Evolutionary conservation across 495 filamentous ascomycete genomes (phyloP).

Genomic region (Annulohypoxylon bovei): DNA sequence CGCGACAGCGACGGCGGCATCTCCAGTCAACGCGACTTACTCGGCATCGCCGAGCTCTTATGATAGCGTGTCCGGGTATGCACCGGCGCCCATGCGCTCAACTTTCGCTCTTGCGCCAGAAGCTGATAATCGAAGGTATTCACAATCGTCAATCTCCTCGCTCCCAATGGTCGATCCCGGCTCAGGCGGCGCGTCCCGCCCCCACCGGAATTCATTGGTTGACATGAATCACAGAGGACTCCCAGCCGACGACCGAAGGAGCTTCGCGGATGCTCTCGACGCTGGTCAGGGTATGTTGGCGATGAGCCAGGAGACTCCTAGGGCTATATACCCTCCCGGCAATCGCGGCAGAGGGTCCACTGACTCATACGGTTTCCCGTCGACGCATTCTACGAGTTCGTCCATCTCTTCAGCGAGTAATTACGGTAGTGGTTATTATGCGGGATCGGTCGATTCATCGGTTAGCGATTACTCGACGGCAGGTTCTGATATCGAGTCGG

Average conservation of each 20-base stretch:
- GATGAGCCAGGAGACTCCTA: slow-evolving; percentile 89
- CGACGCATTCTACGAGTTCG: slow-evolving; percentile 89
- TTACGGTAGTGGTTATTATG: slow-evolving; percentile 78
- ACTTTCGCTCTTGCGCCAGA: slow-evolving; percentile 65
- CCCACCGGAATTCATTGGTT: slow-evolving; percentile 67
- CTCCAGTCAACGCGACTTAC: slow-evolving; percentile 71
- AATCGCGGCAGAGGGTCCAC: slow-evolving; percentile 70
- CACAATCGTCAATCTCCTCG: slow-evolving; percentile 85
- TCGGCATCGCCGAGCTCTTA: slow-evolving; percentile 75
- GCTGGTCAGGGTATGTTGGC: slow-evolving; percentile 88
- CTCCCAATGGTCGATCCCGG: slow-evolving; percentile 56
- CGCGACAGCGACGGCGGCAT: slow-evolving; percentile 62
- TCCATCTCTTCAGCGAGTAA: slow-evolving; percentile 85
- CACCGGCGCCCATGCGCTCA: slow-evolving; percentile 70
- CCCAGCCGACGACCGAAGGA: slow-evolving; percentile 69
- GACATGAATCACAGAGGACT: slow-evolving; percentile 68
- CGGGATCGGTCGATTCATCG: slow-evolving; percentile 86
- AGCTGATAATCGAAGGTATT: slow-evolving; percentile 79
- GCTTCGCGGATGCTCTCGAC: slow-evolving; percentile 85
- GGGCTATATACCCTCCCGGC: slow-evolving; percentile 83
- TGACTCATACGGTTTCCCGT: slow-evolving; percentile 95
- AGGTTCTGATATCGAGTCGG: slow-evolving; percentile 83
- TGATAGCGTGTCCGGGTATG: slow-evolving; percentile 66
- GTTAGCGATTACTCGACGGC: slow-evolving; percentile 95
- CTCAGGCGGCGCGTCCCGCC: slow-evolving; percentile 50